Conservation (phyloP, 306 rosid genomes). For the Rosa persica region DNA sequence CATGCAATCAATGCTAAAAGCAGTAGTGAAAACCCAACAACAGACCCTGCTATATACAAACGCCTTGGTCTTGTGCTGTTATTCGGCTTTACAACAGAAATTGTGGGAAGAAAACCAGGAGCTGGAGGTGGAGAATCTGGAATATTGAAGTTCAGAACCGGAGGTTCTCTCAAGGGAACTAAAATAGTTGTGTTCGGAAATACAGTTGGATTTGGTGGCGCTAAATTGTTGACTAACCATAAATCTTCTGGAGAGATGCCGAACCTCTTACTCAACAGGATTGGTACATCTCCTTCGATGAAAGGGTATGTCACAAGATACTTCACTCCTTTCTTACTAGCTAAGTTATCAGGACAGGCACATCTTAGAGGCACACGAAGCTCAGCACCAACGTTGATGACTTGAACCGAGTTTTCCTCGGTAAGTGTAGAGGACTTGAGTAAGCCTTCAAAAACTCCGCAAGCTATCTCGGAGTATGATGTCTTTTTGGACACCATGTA, state of each 20-base stretch:
- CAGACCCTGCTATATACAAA: conserved; percentile 43
- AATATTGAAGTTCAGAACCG: conserved; percentile 29
- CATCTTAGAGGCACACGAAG: conserved; percentile 56
- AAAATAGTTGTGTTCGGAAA: conserved; percentile 46
- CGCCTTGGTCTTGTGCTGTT: conserved; percentile 22
- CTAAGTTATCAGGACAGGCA: conserved; percentile 49
- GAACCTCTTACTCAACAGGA: conserved; percentile 34
- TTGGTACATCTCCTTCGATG: conserved; percentile 28
- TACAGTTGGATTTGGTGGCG: conserved; percentile 13
- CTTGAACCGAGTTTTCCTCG: conserved; percentile 34
- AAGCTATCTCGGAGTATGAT: conserved; percentile 45
- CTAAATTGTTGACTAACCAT: conserved; percentile 33
- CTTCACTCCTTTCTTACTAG: conserved; percentile 25
- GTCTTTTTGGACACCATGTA: conserved; percentile 28
- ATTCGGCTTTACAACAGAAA: conserved; percentile 16
- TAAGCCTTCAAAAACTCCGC: conserved; percentile 61
- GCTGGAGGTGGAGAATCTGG: conserved; percentile 54
- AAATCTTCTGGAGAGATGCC: conserved; percentile 41
- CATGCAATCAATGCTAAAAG: conserved; percentile 42
- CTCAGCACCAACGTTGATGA: conserved; percentile 27
- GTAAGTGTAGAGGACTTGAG: conserved; percentile 37
- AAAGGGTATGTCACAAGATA: conserved; percentile 66
- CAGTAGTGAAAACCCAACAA: conserved; percentile 39
- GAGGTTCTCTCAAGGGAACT: conserved; percentile 37
- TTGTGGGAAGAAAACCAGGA: conserved; percentile 49